Conservation (phyloP, 768 basidiomycete species). For the Cyathus striatus region DNA sequence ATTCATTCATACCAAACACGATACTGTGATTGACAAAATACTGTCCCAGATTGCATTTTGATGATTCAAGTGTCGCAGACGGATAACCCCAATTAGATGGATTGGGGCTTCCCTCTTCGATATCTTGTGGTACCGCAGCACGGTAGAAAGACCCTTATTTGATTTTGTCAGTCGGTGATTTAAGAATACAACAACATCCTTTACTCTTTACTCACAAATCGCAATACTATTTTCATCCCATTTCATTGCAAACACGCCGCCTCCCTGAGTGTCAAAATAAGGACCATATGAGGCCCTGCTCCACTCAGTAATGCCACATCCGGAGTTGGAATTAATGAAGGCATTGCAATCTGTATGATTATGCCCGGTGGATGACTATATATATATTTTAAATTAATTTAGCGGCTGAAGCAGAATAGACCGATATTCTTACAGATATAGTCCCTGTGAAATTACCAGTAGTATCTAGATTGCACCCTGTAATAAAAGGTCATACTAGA, state of each 20-base stretch:
- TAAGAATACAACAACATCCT: conserved; percentile 4
- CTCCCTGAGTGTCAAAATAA: conserved; percentile 72
- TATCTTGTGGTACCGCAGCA: conserved; percentile 66
- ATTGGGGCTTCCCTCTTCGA: conserved; percentile 53
- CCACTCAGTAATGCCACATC: conserved; percentile 77
- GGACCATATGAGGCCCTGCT: conserved; percentile 82
- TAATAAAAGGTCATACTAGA: not conserved
- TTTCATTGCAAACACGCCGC: conserved; percentile 86
- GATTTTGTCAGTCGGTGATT: not conserved
- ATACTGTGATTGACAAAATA: conserved; percentile 71
- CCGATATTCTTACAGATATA: conserved; percentile 15
- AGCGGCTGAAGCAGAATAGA: not conserved
- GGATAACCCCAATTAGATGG: conserved; percentile 69
- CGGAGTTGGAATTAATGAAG: conserved; percentile 50
- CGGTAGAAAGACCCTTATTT: conserved; percentile 76
- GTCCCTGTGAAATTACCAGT: conserved; percentile 58
- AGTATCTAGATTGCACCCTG: conserved; percentile 54
- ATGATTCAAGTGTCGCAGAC: conserved; percentile 52
- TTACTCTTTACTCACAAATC: conserved; percentile 57
- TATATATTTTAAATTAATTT: not conserved
- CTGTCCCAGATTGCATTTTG: conserved; percentile 48
- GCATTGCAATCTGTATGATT: conserved; percentile 55
- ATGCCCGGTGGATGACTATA: conserved; percentile 40
- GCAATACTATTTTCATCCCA: conserved; percentile 79
- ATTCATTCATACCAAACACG: conserved; percentile 69